Conservation (phyloP, 2,329 filamentous ascomycete genomes). For the Coleophoma cylindrospora region DNA sequence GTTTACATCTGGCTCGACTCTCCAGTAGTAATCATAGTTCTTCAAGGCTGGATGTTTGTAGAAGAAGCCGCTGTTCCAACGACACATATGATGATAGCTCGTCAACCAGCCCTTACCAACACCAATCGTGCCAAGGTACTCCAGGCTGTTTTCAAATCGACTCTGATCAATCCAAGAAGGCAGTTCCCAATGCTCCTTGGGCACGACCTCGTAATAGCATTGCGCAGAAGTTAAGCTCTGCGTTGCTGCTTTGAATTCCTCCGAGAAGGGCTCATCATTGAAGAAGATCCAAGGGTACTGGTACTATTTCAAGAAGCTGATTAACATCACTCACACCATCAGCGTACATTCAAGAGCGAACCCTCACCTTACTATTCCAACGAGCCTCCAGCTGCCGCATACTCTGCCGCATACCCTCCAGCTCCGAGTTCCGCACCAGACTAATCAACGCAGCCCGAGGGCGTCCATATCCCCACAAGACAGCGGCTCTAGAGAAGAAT, state of each 20-base stretch:
- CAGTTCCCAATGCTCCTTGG: slow-evolving; percentile 91
- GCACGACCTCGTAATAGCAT: slow-evolving; percentile 69
- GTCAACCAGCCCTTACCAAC: slow-evolving; percentile 96
- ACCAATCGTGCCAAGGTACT: slow-evolving; percentile 87
- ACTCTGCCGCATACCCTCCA: slow-evolving; percentile 60
- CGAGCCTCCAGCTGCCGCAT: slow-evolving; percentile 70
- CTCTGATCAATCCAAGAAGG: slow-evolving; percentile 92
- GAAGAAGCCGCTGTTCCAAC: slow-evolving; percentile 83
- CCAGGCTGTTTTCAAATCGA: slow-evolving; percentile 78
- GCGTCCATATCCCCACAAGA: slow-evolving; percentile 5
- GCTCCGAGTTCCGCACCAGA: slow-evolving; percentile 67
- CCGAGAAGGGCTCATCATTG: slow-evolving; percentile 73
- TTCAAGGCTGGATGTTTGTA: slow-evolving; percentile 70
- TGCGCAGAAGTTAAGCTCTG: slow-evolving; percentile 65
- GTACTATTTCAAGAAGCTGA: slow-evolving; percentile 33
- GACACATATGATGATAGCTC: slow-evolving; percentile 98
- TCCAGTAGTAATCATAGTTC: slow-evolving; percentile 55
- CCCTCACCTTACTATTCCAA: slow-evolving; percentile 59
- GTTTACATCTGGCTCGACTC: slow-evolving; percentile 52
- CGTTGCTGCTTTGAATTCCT: slow-evolving; percentile 68
- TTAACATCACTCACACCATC: not conserved
- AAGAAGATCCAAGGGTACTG: slow-evolving; percentile 89
- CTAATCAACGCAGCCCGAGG: slow-evolving; percentile 49
- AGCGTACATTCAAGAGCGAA: not conserved
- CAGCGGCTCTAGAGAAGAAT: not conserved